Percentiles rank a stretch among this genome's conserved stretches.
Evolutionary conservation across 306 rosid species (phyloP).

Genomic region (Trifolium subterraneum): DNA sequence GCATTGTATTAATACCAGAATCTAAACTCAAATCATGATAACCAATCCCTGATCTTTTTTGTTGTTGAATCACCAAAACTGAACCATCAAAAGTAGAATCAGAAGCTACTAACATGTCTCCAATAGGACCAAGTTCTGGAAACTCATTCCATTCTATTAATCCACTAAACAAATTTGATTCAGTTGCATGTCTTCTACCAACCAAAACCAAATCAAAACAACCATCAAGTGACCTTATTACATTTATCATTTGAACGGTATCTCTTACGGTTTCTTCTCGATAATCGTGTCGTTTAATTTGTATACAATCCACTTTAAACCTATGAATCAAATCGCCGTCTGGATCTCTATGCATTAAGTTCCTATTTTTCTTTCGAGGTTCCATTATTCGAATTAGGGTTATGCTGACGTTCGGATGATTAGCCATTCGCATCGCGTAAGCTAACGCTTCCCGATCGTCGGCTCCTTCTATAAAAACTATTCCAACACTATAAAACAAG

Average conservation of each 20-base stretch:
- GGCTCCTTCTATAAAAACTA: constrained; percentile 57
- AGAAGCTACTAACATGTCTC: constrained; percentile 58
- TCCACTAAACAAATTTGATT: constrained; percentile 50
- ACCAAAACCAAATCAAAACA: constrained; percentile 55
- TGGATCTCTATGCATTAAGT: background rate
- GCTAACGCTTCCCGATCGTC: constrained; percentile 75
- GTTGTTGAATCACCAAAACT: constrained; percentile 72
- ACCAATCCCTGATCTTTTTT: background rate
- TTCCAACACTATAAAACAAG: constrained; percentile 42
- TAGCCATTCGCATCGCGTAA: constrained; percentile 55
- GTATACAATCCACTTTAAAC: constrained; percentile 29
- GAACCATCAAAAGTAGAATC: constrained; percentile 45
- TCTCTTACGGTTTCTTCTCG: constrained; percentile 49
- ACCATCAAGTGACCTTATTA: constrained; percentile 44
- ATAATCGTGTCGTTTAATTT: constrained; percentile 41
- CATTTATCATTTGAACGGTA: constrained; percentile 51
- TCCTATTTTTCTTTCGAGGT: background rate
- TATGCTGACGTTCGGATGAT: constrained; percentile 42
- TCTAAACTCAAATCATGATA: constrained; percentile 9
- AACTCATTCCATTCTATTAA: constrained; percentile 61
- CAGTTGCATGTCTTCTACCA: constrained; percentile 58
- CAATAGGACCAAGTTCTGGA: constrained; percentile 67
- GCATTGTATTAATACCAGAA: background rate
- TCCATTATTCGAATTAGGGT: constrained; percentile 44
- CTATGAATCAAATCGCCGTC: constrained; percentile 48